Conservation (phyloP, 2,329 filamentous ascomycete genomes). For the Phialophora macrospora region DNA sequence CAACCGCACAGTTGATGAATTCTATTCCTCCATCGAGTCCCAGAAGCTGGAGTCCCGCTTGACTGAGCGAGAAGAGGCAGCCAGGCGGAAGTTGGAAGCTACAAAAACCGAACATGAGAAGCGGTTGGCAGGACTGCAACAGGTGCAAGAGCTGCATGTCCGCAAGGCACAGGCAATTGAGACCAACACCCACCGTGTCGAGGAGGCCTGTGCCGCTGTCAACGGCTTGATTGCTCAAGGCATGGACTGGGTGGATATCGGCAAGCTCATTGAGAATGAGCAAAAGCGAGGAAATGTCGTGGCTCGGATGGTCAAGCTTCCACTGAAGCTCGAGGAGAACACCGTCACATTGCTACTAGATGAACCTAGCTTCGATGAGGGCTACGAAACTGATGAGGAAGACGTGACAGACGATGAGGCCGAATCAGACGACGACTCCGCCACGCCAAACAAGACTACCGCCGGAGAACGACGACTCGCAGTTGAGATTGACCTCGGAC, state of each 20-base stretch:
- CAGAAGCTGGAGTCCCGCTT: constrained; percentile 86
- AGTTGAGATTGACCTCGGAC: constrained; percentile 81
- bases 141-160: constrained; percentile 79
- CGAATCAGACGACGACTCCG: constrained; percentile 43
- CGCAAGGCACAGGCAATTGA: constrained; percentile 89
- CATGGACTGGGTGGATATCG: constrained; percentile 97
- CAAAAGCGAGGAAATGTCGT: constrained; percentile 81
- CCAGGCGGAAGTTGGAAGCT: constrained; percentile 83
- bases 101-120: constrained; percentile 82
- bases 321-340: constrained; percentile 88
- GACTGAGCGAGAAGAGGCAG: constrained; percentile 78
- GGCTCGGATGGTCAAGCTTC: constrained; percentile 82
- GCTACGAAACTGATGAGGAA: constrained; percentile 65
- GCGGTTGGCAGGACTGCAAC: constrained; percentile 80
- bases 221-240: constrained; percentile 90
- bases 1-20: constrained; percentile 93
- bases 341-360: constrained; percentile 78
- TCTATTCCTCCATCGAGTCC: constrained; percentile 94
- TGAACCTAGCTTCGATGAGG: constrained; percentile 69
- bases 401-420: constrained; percentile 57
- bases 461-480: constrained; percentile 56
- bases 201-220: constrained; percentile 89
- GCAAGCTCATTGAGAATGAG: constrained; percentile 83
- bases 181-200: constrained; percentile 85
- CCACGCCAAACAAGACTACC: constrained; percentile 34